Percentiles rank a stretch among this genome's conserved stretches.
phyloP scores from a whole-genome alignment of 768 basidiomycete genomes.

The Gymnopilus junonius region DNA sequence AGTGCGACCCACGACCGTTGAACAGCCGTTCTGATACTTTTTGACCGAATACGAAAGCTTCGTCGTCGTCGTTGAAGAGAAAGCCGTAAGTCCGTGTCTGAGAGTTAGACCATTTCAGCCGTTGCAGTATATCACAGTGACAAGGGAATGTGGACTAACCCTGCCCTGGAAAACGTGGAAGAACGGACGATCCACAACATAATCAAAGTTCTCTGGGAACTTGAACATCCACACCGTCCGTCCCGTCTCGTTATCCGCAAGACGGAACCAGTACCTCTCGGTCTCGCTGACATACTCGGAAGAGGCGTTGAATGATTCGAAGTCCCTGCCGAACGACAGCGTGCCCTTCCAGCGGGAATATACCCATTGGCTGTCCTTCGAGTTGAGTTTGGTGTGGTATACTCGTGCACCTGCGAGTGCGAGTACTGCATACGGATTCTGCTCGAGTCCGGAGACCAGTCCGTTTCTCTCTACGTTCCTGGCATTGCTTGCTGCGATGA shows the following conservation, averaged over 20 bases:
- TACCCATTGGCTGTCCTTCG: slow-evolving; percentile 54
- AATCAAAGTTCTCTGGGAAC: slow-evolving; percentile 64
- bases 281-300: slow-evolving; percentile 25
- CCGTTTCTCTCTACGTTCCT: background rate
- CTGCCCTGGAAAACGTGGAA: slow-evolving; percentile 90
- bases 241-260: slow-evolving; percentile 58
- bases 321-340: slow-evolving; percentile 56
- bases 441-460: slow-evolving; percentile 33
- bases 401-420: slow-evolving; percentile 59
- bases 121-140: slow-evolving; percentile 30
- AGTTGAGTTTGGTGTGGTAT: slow-evolving; percentile 60
- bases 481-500: background rate
- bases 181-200: slow-evolving; percentile 86
- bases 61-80: slow-evolving; percentile 54
- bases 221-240: slow-evolving; percentile 74
- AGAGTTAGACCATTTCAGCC: slow-evolving; percentile 48
- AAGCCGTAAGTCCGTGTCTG: slow-evolving; percentile 59
- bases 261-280: slow-evolving; percentile 62
- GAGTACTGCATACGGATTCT: slow-evolving; percentile 48
- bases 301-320: slow-evolving; percentile 35
- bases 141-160: slow-evolving; percentile 52
- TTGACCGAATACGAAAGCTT: slow-evolving; percentile 43
- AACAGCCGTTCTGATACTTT: slow-evolving; percentile 39
- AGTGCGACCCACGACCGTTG: slow-evolving; percentile 29
- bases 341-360: slow-evolving; percentile 64